Base-by-base conservation (phyloP, 257 asterid genomes). In the Datura wrightii region DNA sequence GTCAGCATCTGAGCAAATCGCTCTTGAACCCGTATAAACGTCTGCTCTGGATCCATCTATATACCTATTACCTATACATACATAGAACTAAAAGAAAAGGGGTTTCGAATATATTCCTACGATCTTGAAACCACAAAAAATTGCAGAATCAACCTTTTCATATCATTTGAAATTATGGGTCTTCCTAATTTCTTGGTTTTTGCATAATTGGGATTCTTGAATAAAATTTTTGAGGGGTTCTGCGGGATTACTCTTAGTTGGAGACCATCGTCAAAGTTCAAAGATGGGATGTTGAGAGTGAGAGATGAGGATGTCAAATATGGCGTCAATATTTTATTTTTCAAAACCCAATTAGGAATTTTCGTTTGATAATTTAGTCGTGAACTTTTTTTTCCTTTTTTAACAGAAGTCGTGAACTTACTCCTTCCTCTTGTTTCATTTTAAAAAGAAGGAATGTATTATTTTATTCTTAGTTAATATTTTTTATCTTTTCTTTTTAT, bases 41-140 rank as follows among this genome's bases (percentile, higher is more conserved):
- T 96, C 92, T 96, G 98, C 87, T 96, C 99, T 55, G 98, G 98
- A 94, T 96, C 99, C 99, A 96, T 96, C 85, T 55, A 41, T 80
- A n/a, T 15, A 46, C 9, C 79, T 72, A 72, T 34, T 39, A 10
- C 58, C 55, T 41, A 46, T 74, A 74, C 15, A 74, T 15, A 48
- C 63, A 50, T 56, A 78, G 46, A 79, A 18, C 46, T 80, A 56
- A 14, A 79, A 79, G 50, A 36, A 14, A 41, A 8, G 34, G 34
- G 83, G 66, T 9, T 15, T 34, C 8, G 24, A 24, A 31, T 48
- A 46, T 10, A 10, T 6, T 46, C 52, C 42, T 39, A 39, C 42
- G 46, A 42, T 42, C 46, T 42, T 42, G 6, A 42, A 39, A 39
- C 42, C 3, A 39, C 42, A 39, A 39, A 39, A 2, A 4, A 39